These are phyloP conservation scores for Sporothrix sp. DNA, from an alignment of 2,329 filamentous ascomycete species.

Conservation along the genomic window DNA sequence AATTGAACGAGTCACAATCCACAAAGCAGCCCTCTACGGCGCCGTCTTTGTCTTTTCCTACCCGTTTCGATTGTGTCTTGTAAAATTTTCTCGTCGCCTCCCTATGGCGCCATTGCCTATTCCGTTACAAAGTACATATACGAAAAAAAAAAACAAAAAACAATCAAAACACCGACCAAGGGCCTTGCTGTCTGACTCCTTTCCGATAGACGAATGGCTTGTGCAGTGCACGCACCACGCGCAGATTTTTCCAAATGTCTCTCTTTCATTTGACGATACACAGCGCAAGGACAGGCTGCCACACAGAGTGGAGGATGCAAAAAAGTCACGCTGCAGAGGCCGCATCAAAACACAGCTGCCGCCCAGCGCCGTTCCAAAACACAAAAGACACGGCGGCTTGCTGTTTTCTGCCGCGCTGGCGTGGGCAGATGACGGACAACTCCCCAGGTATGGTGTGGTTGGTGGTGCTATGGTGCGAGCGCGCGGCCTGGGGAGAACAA, in stretches of 20 bases:
- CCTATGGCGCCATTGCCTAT: constrained; percentile 2
- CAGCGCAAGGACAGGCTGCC: not conserved
- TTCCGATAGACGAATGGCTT: not conserved
- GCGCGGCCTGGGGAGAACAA: not conserved
- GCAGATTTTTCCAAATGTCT: not conserved
- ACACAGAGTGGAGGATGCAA: not conserved
- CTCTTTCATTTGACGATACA: not conserved
- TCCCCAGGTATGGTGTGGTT: constrained; percentile 11
- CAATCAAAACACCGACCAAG: too few species aligned
- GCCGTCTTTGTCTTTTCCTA: too few species aligned
- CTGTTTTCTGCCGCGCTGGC: not conserved
- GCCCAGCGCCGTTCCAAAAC: too few species aligned
- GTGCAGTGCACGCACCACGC: not conserved
- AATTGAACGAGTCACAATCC: constrained; percentile 4
- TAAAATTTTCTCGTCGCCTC: not conserved
- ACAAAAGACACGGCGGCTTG: not conserved
- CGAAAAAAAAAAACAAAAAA: too few species aligned
- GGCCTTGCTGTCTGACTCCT: not conserved
- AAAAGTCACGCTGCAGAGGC: not conserved
- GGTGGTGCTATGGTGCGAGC: constrained; percentile 4
- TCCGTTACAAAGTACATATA: too few species aligned
- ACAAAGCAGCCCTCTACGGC: too few species aligned
- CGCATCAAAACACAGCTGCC: not conserved
- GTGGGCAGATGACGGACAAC: constrained; percentile 11
- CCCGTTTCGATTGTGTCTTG: too few species aligned